Percentiles rank a stretch among this genome's conserved stretches.
Conservation (phyloP, 73 alveolate species). For the Tetrahymena borealis region DNA sequence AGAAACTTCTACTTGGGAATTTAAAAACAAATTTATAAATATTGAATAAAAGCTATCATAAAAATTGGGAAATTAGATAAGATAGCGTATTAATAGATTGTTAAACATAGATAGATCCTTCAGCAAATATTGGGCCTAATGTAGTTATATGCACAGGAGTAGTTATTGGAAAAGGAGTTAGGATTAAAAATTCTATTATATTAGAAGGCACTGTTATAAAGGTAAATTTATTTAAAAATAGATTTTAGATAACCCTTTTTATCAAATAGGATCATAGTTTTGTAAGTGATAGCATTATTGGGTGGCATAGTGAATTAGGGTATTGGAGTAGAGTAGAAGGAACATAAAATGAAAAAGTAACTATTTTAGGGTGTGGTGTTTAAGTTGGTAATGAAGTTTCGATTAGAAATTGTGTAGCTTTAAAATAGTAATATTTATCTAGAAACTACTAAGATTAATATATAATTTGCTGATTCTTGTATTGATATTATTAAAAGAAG, state of each 20-base stretch:
- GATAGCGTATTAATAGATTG: neutral
- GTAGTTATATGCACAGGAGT: neutral
- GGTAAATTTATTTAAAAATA: neutral
- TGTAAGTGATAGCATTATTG: neutral
- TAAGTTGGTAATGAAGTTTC: neutral
- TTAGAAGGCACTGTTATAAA: neutral
- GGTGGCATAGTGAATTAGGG: constrained; percentile 1
- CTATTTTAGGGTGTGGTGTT: neutral
- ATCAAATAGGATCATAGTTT: neutral
- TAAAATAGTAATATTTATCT: neutral
- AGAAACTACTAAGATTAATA: neutral
- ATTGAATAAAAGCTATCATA: neutral
- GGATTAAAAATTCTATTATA: neutral
- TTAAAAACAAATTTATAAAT: neutral
- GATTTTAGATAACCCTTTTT: neutral
- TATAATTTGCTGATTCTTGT: neutral
- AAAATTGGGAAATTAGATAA: neutral
- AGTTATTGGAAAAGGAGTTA: neutral
- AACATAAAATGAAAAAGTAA: neutral
- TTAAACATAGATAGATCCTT: neutral
- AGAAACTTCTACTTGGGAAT: neutral
- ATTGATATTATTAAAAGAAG: neutral
- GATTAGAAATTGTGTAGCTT: neutral
- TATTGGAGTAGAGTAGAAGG: neutral
- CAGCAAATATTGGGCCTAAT: neutral